Conservation (phyloP, 2,329 filamentous ascomycete genomes). For the Orbilia oligospora region DNA sequence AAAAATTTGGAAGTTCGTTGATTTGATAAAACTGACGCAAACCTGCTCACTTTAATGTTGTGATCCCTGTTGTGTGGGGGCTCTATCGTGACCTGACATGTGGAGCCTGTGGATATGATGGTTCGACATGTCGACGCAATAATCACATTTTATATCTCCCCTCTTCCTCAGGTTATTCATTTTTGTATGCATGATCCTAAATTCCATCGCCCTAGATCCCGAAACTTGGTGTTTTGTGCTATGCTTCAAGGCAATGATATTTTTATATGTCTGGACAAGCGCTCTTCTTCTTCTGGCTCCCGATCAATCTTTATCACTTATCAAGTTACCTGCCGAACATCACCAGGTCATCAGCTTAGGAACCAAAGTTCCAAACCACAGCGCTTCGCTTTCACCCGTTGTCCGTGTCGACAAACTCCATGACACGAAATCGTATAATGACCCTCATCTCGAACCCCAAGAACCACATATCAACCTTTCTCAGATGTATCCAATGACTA, state of each 20-base stretch:
- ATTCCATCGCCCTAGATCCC: no score
- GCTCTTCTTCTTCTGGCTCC: background rate
- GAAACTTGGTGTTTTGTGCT: background rate
- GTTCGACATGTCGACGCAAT: background rate
- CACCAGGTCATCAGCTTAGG: background rate
- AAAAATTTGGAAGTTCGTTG: background rate
- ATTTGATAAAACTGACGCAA: conserved; percentile 20
- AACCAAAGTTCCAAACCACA: background rate
- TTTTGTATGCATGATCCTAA: background rate
- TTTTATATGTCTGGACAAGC: background rate
- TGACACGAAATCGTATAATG: background rate
- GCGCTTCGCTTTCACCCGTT: background rate
- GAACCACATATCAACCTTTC: background rate
- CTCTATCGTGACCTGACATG: background rate
- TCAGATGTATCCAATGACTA: background rate
- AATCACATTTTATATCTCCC: background rate
- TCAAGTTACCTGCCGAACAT: no score
- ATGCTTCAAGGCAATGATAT: background rate
- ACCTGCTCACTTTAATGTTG: conserved; percentile 10
- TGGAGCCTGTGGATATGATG: background rate
- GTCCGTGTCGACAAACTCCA: background rate
- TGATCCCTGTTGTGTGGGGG: conserved; percentile 18
- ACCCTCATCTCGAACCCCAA: background rate
- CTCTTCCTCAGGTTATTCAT: background rate
- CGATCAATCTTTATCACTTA: background rate